Conservation (phyloP, 768 basidiomycete species). For the Lactarius indigo region DNA sequence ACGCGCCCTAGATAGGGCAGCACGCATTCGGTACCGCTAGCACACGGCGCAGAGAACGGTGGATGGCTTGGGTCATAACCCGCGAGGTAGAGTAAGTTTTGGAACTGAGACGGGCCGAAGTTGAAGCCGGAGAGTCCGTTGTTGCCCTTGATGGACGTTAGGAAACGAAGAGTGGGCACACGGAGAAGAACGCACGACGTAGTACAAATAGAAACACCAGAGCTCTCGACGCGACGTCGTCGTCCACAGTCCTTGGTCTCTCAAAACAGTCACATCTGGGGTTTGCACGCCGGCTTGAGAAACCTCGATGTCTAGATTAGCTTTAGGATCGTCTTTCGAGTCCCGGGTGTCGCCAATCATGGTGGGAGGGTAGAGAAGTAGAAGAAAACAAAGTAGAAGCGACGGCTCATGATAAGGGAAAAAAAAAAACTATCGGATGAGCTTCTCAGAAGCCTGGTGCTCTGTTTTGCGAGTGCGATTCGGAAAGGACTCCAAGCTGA, state of each 20-base stretch:
- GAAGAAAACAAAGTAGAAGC: slow-evolving; percentile 83
- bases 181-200: slow-evolving; percentile 36
- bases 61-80: slow-evolving; percentile 63
- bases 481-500: background rate
- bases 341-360: slow-evolving; percentile 36
- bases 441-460: background rate
- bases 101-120: slow-evolving; percentile 72
- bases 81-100: slow-evolving; percentile 68
- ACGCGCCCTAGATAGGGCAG: slow-evolving; percentile 60
- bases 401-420: background rate
- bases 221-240: slow-evolving; percentile 34
- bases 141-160: slow-evolving; percentile 44
- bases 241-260: slow-evolving; percentile 15
- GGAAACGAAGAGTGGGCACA: background rate
- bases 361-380: slow-evolving; percentile 86
- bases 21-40: slow-evolving; percentile 51
- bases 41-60: slow-evolving; percentile 51
- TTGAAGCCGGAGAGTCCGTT: slow-evolving; percentile 68
- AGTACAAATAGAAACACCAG: slow-evolving; percentile 61
- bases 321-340: background rate
- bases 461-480: background rate
- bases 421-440: background rate
- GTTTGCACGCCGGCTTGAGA: background rate
- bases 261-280: background rate
- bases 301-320: background rate